These are phyloP conservation scores for Yamadazyma olivae DNA, from an alignment of 805 yeast genomes.

Conservation along the genomic window DNA sequence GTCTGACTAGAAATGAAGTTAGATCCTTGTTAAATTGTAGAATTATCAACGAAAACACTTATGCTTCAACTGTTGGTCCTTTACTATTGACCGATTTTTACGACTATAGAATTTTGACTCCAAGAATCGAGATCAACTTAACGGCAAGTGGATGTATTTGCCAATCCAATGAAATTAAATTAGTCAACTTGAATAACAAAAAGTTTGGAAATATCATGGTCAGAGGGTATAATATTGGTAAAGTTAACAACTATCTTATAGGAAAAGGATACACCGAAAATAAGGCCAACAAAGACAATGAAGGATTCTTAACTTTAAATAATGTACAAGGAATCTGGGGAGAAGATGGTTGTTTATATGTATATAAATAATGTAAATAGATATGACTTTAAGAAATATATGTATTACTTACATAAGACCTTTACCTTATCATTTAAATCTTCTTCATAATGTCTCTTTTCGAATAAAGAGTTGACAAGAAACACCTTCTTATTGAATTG, in stretches of 20 bases:
- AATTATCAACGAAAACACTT: slow-evolving; percentile 48
- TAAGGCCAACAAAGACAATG: slow-evolving; percentile 13
- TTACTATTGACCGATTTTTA: slow-evolving; percentile 55
- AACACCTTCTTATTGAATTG: slow-evolving; percentile 30
- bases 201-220: slow-evolving; percentile 50
- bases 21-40: slow-evolving; percentile 49
- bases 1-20: slow-evolving; percentile 29
- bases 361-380: slow-evolving; percentile 12
- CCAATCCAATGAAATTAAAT: slow-evolving; percentile 59
- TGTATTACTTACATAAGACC: slow-evolving; percentile 10
- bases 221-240: slow-evolving; percentile 69
- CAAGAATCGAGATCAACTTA: slow-evolving; percentile 18
- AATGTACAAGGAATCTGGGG: slow-evolving; percentile 61
- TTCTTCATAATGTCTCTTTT: slow-evolving; percentile 11
- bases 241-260: slow-evolving; percentile 21
- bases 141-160: slow-evolving; percentile 54
- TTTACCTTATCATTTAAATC: slow-evolving; percentile 8
- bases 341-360: slow-evolving; percentile 69
- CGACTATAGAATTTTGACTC: slow-evolving; percentile 54
- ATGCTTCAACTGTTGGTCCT: slow-evolving; percentile 53
- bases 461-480: slow-evolving; percentile 14
- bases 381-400: neutral
- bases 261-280: slow-evolving; percentile 13
- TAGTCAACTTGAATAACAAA: slow-evolving; percentile 34
- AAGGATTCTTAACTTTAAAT: slow-evolving; percentile 43